Base-by-base conservation (phyloP, 163 green algal species). In the Volvox carteri region DNA sequence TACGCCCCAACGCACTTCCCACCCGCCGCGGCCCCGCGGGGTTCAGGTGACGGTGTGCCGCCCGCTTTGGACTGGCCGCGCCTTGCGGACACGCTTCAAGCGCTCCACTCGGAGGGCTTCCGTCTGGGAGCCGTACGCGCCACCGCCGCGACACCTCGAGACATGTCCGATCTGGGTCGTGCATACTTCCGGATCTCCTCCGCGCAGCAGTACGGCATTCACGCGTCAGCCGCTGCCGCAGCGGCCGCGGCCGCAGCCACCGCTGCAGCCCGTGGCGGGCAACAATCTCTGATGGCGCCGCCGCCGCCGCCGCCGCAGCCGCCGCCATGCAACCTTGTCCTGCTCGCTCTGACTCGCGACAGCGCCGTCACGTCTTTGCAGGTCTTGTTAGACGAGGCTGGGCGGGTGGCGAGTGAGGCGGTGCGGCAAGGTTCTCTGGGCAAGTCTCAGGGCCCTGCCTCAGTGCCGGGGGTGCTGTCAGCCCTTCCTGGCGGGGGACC, bases 321-420 rank as follows among this genome's bases (percentile, higher is more conserved):
- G 81, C 41, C 79, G 28, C 60, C 65, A 0, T 44, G 68, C 41
- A 86, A 79, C 46, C 19, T 90, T 16, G 76, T 83, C 14, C 2
- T 90, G 16, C 11, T 86, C 12, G 76, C 86, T 0, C 39, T 86
- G 50, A 28, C 86, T 44, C 62, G 86, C 0, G 86, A 90, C 65
- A 90, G 85, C n/a, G 86, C 86, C 2, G 65, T 90, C 4, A 86
- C 76, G 41, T 39, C 67, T 11, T 77, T 90, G 48, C 86, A 90
- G 76, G 75, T 90, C 9, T 37, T 74, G 25, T 3, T 80, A 25
- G 75, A 86, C 9, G 85, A 90, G 58, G 81, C 81, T 2, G 44
- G 4, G 4, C 21, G 65, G 16, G 62, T 25, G 72, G 54, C 50
- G 19, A 39, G 23, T 16, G 70, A 44, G 46, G 80, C 4, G 65